Evolutionary conservation across 1,284 basidiomycete species (phyloP).

Genomic region (Tilletiaria anomala): DNA sequence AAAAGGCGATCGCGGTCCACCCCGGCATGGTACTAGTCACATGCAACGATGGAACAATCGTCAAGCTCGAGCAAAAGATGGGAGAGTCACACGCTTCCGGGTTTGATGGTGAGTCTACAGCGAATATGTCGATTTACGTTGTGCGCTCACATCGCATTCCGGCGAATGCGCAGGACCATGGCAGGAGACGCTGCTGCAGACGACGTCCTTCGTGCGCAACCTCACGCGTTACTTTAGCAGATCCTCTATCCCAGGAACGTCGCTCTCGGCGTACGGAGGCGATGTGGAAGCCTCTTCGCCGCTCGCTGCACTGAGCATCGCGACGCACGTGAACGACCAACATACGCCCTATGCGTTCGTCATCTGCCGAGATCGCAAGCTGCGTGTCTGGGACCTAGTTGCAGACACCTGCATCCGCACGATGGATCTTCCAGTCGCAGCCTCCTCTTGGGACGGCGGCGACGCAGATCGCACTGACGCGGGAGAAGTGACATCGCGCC

Average conservation of each 20-base stretch:
- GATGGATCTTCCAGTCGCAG: conserved; percentile 26
- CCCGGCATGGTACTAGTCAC: conserved; percentile 17
- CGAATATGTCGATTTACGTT: no score
- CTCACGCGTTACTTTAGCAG: conserved; percentile 29
- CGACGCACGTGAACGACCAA: conserved; percentile 13
- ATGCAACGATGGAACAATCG: conserved; percentile 24
- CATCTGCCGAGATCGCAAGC: conserved; percentile 28
- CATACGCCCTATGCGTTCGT: conserved; percentile 20
- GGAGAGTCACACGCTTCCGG: conserved; percentile 16
- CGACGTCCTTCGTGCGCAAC: conserved; percentile 24
- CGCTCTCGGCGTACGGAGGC: no score
- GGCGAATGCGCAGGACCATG: no score
- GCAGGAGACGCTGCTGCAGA: conserved; percentile 19
- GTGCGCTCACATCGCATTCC: no score
- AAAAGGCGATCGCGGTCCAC: background rate
- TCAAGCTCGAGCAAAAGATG: conserved; percentile 19
- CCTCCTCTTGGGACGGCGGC: no score
- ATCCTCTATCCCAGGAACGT: conserved; percentile 8
- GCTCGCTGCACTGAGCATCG: conserved; percentile 14
- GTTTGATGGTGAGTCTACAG: conserved; percentile 24
- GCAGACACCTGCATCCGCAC: conserved; percentile 30
- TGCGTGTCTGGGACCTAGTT: conserved; percentile 30
- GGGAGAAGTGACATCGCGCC: no score
- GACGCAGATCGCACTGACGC: no score
- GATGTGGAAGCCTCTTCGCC: background rate